Base-by-base conservation (phyloP, 495 filamentous ascomycete genomes). In the Hypoxylon crocopeplum region DNA sequence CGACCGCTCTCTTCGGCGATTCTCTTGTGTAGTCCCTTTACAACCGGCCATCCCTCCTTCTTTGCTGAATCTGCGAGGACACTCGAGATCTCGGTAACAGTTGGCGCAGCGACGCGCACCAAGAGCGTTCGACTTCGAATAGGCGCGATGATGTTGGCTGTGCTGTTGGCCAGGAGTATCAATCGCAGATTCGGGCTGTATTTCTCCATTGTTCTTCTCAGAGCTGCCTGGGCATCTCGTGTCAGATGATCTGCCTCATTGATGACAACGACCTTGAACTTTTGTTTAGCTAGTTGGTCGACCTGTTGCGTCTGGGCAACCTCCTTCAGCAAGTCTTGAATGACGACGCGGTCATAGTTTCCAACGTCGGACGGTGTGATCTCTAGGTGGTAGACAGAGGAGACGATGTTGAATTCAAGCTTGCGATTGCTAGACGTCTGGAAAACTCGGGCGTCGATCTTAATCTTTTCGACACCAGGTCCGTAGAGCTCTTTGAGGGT, bases 271-370 rank as follows among this genome's bases (percentile, higher is more conserved):
- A 98, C 91, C 77, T 98, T 98, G 79, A 98, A 98, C 37, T 86
- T 82, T 70, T 98, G 94, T 69, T 86, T 89, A 21, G 95, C 94
- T 5, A 83, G 74, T 51, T 90, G 81, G 70, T 98, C 94, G 11
- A 98, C 95, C 74, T 98, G 95, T 74, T 98, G 95, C 20, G 94
- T 98, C 74, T 98, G 94, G 27, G 95, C 94, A 7, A 98, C 92
- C 73, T 98, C 94, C 72, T 98, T 98, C 24, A 98, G 82, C 34
- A 98, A 79, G 70, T 97, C 93, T 69, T 98, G 95, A 11, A 98
- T 76, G 7, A 98, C 93, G 1, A 98, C 95, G 41, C 94, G 83
- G 73, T 98, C 94, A 64, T 96, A 95, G 66, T 86, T 93, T 41
- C 93, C 95, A n/a, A 98, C 93, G 65, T 98, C 94, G 0, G 91